A percentile compares a stretch with the other conserved stretches of the same genome.
These are phyloP conservation scores for Tylopilus felleus DNA, from an alignment of 768 basidiomycete genomes.

Conservation along the genomic window DNA sequence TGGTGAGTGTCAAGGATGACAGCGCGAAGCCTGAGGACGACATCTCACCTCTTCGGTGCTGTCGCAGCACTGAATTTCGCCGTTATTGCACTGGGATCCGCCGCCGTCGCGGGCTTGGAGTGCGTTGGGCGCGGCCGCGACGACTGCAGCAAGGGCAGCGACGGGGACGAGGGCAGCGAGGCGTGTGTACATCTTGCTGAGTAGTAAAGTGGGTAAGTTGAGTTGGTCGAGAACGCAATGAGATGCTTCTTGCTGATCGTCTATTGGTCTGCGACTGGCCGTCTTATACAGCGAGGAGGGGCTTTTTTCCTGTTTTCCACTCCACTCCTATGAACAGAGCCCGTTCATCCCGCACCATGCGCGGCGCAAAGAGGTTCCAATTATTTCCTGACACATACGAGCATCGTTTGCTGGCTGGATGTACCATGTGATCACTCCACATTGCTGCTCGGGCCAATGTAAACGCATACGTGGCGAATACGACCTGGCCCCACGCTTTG, in stretches of 20 bases:
- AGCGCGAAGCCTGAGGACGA: neutral
- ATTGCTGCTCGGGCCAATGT: neutral
- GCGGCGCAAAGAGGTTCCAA: neutral
- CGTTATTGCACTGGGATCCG: slow-evolving; percentile 9
- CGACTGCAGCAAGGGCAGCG: slow-evolving; percentile 9
- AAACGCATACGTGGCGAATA: neutral
- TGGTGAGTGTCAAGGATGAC: neutral
- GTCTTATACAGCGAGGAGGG: slow-evolving; percentile 8
- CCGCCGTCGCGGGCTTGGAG: neutral
- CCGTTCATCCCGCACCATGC: neutral
- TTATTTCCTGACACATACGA: neutral
- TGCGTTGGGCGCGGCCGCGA: slow-evolving; percentile 3
- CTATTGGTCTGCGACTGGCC: neutral
- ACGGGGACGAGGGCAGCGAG: slow-evolving; percentile 8
- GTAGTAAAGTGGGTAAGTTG: neutral
- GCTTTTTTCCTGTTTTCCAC: neutral
- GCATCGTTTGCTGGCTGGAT: too few species aligned
- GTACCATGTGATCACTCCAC: too few species aligned
- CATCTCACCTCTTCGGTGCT: neutral
- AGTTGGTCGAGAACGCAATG: neutral
- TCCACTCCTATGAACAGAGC: neutral
- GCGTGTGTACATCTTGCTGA: slow-evolving; percentile 8
- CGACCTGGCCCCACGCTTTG: neutral
- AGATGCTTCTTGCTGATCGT: neutral
- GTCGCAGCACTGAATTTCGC: slow-evolving; percentile 6